Evolutionary conservation across 768 basidiomycete species (phyloP).

Genomic region (Kwoniella europaea): DNA sequence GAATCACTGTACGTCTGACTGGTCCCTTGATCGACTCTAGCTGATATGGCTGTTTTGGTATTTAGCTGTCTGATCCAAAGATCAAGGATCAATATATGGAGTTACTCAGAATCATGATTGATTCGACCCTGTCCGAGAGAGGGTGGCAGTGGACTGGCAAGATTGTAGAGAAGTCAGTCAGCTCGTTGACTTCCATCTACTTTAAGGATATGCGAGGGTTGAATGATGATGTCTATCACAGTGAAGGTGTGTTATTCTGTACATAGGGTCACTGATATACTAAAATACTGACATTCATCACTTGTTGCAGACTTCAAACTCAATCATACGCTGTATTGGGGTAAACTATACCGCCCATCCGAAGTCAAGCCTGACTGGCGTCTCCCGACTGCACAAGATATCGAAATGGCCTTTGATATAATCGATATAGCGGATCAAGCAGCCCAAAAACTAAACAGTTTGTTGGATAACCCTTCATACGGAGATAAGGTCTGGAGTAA

Average conservation of each 20-base stretch:
- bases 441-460: slow-evolving; percentile 64
- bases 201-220: slow-evolving; percentile 80
- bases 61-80: slow-evolving; percentile 34
- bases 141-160: slow-evolving; percentile 82
- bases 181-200: slow-evolving; percentile 79
- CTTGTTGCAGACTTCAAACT: slow-evolving; percentile 66
- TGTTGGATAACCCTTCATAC: slow-evolving; percentile 66
- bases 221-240: slow-evolving; percentile 75
- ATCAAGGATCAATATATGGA: slow-evolving; percentile 36
- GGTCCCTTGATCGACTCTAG: background rate
- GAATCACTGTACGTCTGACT: slow-evolving; percentile 29
- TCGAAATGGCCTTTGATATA: slow-evolving; percentile 73
- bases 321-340: slow-evolving; percentile 78
- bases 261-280: too few species aligned
- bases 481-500: slow-evolving; percentile 79
- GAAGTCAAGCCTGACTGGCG: slow-evolving; percentile 87
- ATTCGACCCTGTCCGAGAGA: slow-evolving; percentile 76
- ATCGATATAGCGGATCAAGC: slow-evolving; percentile 67
- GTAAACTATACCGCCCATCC: slow-evolving; percentile 71
- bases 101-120: slow-evolving; percentile 69
- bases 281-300: too few species aligned
- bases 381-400: slow-evolving; percentile 71
- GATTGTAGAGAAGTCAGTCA: slow-evolving; percentile 71
- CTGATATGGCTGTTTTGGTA: slow-evolving; percentile 6
- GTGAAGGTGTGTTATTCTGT: slow-evolving; percentile 65